phyloP scores from a whole-genome alignment of 306 rosid species.

The Vigna reflexopilosa region DNA sequence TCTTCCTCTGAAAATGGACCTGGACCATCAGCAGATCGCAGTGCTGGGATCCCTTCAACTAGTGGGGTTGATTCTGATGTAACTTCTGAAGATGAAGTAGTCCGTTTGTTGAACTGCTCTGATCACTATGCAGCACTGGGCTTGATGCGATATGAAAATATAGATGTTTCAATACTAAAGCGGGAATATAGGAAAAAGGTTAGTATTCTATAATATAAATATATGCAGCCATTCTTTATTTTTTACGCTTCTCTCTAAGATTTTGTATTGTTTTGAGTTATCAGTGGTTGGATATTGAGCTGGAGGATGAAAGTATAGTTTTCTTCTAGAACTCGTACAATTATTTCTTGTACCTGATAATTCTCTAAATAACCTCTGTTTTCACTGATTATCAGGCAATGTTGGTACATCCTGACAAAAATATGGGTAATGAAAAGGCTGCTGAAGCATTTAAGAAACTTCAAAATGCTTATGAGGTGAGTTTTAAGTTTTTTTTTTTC shows the following conservation, averaged over 20 bases:
- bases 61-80: constrained; percentile 82
- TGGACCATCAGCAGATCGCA: constrained; percentile 70
- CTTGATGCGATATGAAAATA: constrained; percentile 67
- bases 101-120: constrained; percentile 86
- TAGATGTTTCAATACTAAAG: constrained; percentile 80
- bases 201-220: constrained; percentile 41
- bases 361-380: constrained; percentile 38
- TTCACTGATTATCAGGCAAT: constrained; percentile 77
- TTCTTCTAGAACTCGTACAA: constrained; percentile 23
- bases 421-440: constrained; percentile 98
- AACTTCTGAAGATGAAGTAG: constrained; percentile 92
- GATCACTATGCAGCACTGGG: constrained; percentile 94
- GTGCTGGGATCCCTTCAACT: constrained; percentile 85
- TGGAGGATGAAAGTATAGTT: constrained; percentile 23
- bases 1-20: constrained; percentile 73
- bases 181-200: constrained; percentile 97
- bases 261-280: constrained; percentile 36
- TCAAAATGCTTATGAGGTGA: constrained; percentile 98
- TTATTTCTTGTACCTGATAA: constrained; percentile 40
- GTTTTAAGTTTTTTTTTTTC: constrained; percentile 27
- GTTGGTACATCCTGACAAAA: constrained; percentile 99
- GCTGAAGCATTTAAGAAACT: constrained; percentile 99
- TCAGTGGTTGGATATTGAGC: constrained; percentile 22
- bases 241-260: constrained; percentile 13
- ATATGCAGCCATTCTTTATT: constrained; percentile 39